Percentiles rank a stretch among this genome's conserved stretches.
Evolutionary conservation across 176 grass and related monocot species (phyloP).

Genomic region (Cymbopogon citratus): DNA sequence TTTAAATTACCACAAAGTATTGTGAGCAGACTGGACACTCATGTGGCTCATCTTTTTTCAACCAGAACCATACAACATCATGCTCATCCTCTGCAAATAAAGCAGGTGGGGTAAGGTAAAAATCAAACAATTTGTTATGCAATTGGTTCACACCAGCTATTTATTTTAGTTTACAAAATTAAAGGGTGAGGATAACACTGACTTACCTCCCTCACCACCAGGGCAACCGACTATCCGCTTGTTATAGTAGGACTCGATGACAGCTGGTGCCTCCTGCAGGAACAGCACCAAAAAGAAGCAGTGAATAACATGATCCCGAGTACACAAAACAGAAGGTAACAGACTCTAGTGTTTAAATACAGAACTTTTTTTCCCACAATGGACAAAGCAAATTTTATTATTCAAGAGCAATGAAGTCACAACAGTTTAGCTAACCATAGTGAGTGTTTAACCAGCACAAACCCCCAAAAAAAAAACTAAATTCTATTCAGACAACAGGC

Average conservation of each 20-base stretch:
- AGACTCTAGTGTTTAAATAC: no score
- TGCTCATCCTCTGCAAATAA: slow-evolving; percentile 88
- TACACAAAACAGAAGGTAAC: no score
- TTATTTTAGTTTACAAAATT: not conserved
- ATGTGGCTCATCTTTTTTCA: slow-evolving; percentile 93
- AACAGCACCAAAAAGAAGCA: slow-evolving; percentile 16
- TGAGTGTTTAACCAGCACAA: no score
- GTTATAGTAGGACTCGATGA: slow-evolving; percentile 81
- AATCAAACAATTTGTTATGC: not conserved
- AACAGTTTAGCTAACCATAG: no score
- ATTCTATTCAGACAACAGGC: no score
- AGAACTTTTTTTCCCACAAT: no score
- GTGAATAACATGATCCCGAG: slow-evolving; percentile 9
- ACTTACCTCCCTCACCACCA: slow-evolving; percentile 90
- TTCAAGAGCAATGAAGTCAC: no score
- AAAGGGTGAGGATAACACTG: slow-evolving; percentile 23
- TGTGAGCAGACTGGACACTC: slow-evolving; percentile 94
- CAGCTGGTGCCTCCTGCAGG: slow-evolving; percentile 82
- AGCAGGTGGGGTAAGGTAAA: not conserved
- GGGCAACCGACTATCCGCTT: slow-evolving; percentile 94
- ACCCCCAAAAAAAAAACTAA: no score
- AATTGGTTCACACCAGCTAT: not conserved
- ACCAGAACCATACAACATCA: slow-evolving; percentile 98
- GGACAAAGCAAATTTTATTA: no score
- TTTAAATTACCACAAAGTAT: slow-evolving; percentile 79